phyloP scores from a whole-genome alignment of 2,329 filamentous ascomycete genomes.

The Arthrobotrys megalospora region DNA sequence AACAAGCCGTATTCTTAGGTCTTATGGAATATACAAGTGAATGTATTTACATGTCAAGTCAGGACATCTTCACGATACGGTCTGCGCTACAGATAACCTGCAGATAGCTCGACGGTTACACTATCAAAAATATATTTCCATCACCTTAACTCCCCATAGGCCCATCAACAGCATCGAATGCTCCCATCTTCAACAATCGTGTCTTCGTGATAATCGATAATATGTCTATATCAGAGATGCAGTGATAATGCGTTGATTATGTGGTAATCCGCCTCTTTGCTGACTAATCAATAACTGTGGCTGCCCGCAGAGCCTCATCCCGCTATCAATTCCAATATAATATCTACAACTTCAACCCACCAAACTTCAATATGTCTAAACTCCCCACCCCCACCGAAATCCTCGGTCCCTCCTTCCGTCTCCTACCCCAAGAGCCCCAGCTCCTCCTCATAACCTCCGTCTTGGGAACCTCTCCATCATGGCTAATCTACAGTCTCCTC shows the following conservation, averaged over 20 bases:
- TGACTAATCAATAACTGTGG: background rate
- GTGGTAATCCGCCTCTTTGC: background rate
- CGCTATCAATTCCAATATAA: background rate
- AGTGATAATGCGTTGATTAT: conserved; percentile 1
- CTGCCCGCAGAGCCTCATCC: background rate
- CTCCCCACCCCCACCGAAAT: conserved; percentile 48
- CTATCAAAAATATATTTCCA: too few species aligned
- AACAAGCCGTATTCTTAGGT: too few species aligned
- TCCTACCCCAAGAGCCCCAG: conserved; percentile 73
- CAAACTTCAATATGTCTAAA: conserved; percentile 34
- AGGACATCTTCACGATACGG: too few species aligned
- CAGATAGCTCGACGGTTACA: too few species aligned
- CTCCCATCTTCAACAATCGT: background rate
- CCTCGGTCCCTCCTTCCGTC: conserved; percentile 71
- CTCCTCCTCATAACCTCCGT: conserved; percentile 79
- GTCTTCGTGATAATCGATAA: background rate
- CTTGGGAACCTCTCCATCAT: conserved; percentile 76
- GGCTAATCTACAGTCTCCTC: conserved; percentile 72
- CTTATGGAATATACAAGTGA: too few species aligned
- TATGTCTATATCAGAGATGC: too few species aligned
- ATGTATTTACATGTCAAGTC: too few species aligned
- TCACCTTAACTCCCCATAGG: background rate
- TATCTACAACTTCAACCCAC: background rate
- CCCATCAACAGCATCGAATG: background rate
- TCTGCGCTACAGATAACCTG: too few species aligned